Base-by-base conservation (phyloP, 2,329 filamentous ascomycete genomes). In the Thyridium curvatum region DNA sequence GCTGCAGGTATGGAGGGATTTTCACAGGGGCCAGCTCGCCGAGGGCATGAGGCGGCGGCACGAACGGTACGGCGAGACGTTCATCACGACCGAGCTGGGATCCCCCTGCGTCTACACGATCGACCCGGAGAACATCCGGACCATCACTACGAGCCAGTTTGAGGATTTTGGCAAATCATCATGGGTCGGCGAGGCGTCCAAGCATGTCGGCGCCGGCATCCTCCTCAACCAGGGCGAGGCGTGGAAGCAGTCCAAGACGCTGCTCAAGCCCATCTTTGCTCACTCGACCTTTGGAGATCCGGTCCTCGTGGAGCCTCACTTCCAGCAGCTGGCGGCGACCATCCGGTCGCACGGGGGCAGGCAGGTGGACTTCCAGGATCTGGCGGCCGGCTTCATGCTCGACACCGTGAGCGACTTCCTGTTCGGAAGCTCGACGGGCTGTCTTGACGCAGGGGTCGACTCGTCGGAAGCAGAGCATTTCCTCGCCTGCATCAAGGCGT, bases 351-450 rank as follows among this genome's bases (percentile, higher is more conserved):
- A 35, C 21, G 15, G 18, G 8, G n/a, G 28, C 17, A 26, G 18
- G 13, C 12, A 36, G 1, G 40, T 45, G 12, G 40, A 45, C 8
- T 43, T 45, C 26, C 40, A 45, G 3, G 32, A 31, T 15, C 30
- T 45, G 15, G 38, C 38, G 13, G 35, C 33, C 7, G 35, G 37
- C 38, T 35, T 45, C 30, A 41, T 38, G 14, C 9, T 45, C 31
- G 43, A 45, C 30, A 35, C 36, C 6, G 43, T 45, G 12, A 45
- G 35, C 2, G 43, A 45, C 4, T 45, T 45, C 21, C n/a, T 45
- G 14, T 40, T 42, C n/a, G 43, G 43, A 6, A 26, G 32, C 12
- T 45, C 43, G 16, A 37, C 43, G 13, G 16, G 21, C 13, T 40
- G 40, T 30, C 21, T 45, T 8, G 35, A 15, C 7, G 2, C 2